Conservation (phyloP, 192 early-diverging fungal species). For the Coemansia sp. region DNA sequence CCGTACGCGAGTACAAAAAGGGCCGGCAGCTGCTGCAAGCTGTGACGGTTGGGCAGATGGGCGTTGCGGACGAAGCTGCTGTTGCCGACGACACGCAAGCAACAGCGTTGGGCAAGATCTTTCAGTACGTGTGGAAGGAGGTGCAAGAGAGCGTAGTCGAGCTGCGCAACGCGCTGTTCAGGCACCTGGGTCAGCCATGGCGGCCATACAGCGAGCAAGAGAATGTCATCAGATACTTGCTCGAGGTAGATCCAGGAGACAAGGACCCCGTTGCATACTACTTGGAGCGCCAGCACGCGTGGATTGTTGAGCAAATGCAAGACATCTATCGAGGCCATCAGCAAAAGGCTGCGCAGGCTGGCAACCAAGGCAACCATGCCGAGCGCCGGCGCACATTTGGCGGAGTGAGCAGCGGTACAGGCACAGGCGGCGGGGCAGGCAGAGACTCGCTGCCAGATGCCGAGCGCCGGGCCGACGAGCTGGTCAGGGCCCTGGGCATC, state of each 20-base stretch:
- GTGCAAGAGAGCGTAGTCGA: slow-evolving; percentile 80
- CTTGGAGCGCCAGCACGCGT: slow-evolving; percentile 84
- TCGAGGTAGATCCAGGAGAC: slow-evolving; percentile 63
- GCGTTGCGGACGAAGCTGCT: slow-evolving; percentile 3
- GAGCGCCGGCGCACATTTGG: slow-evolving; percentile 24
- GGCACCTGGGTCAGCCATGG: slow-evolving; percentile 75
- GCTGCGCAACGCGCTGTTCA: slow-evolving; percentile 73
- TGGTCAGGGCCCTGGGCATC: slow-evolving; percentile 38
- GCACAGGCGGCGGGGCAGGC: neutral
- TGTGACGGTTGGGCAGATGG: slow-evolving; percentile 46
- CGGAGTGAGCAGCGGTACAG: neutral
- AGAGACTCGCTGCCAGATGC: slow-evolving; percentile 19
- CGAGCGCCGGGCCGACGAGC: slow-evolving; percentile 47
- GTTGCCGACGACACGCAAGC: slow-evolving; percentile 24
- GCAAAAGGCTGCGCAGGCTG: slow-evolving; percentile 43
- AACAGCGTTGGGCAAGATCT: slow-evolving; percentile 67
- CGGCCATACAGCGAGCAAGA: slow-evolving; percentile 87
- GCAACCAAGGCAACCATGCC: slow-evolving; percentile 25
- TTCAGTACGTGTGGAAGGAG: slow-evolving; percentile 94
- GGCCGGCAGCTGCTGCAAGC: slow-evolving; percentile 79
- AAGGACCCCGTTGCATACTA: slow-evolving; percentile 88
- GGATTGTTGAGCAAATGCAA: slow-evolving; percentile 77
- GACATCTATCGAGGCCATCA: slow-evolving; percentile 66
- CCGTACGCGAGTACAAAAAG: slow-evolving; percentile 95
- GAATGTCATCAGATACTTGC: slow-evolving; percentile 74